Evolutionary conservation across 768 basidiomycete species (phyloP).

Genomic region (Lanmaoa rubissima): DNA sequence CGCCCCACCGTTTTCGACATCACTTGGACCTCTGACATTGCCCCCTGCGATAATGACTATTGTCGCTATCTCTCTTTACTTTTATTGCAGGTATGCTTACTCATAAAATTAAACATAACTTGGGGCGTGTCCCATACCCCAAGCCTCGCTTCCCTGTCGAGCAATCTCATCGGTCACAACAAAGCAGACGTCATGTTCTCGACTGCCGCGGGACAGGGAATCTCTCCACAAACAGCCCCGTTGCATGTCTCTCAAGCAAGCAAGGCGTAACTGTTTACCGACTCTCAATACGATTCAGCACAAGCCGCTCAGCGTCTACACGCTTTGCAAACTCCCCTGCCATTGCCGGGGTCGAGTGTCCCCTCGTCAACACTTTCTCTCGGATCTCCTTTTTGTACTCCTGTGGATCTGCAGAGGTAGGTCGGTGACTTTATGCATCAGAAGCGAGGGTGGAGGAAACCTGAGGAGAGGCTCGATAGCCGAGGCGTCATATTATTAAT

Average conservation of each 20-base stretch:
- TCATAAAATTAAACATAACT: conserved; percentile 60
- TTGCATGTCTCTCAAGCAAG: neutral
- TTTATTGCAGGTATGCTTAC: conserved; percentile 33
- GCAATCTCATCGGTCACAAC: conserved; percentile 60
- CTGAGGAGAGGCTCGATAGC: conserved; percentile 55
- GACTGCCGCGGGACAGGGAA: conserved; percentile 50
- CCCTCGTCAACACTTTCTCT: conserved; percentile 56
- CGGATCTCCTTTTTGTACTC: conserved; percentile 44
- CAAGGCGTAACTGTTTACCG: conserved; percentile 41
- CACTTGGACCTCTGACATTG: neutral
- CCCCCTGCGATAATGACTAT: neutral
- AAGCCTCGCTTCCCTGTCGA: conserved; percentile 58
- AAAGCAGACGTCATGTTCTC: conserved; percentile 34
- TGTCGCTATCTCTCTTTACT: neutral
- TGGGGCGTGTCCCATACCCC: conserved; percentile 46
- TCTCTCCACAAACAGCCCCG: conserved; percentile 29
- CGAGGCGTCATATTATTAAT: conserved; percentile 44
- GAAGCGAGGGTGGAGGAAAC: conserved; percentile 52
- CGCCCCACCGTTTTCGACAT: neutral
- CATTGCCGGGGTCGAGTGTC: conserved; percentile 78
- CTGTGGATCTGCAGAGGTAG: conserved; percentile 48
- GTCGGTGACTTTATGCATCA: conserved; percentile 89
- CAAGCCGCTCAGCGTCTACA: conserved; percentile 57
- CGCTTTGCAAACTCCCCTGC: conserved; percentile 72
- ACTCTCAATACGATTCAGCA: conserved; percentile 76